Base-by-base conservation (phyloP, 2,329 filamentous ascomycete genomes). In the Orbilia javanica region DNA sequence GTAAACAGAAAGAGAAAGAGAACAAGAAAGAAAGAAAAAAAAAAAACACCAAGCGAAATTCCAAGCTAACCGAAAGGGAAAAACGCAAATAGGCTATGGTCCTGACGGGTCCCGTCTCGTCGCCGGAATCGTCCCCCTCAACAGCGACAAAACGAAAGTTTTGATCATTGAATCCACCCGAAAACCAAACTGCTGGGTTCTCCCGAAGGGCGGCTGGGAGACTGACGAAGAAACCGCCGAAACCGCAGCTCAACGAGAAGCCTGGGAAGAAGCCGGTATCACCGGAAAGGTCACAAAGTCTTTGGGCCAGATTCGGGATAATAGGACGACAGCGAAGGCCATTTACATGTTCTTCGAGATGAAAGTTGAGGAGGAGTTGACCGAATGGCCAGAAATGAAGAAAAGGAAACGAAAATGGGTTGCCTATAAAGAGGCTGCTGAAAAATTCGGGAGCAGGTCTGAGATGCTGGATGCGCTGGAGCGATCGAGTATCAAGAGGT, bases 191-290 rank as follows among this genome's bases (percentile, higher is more conserved):
- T 80, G 81, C 66, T 99, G 96, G 96, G 96, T 99, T 50, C 88
- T 99, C 75, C 96, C 96, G 78, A 99, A 99, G 84, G 96, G 96
- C 83, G 96, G 96, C 78, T 99, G 96, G 94, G 96, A 99, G 85
- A 91, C 90, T 36, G 96, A 99, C 85, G 96, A 99, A 86, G 89
- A 91, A 79, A 96, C 93, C 80, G 90, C 92, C 79, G 89, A 95
- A 84, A 93, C 96, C 72, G 96, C 96, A 70, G 85, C 91, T 87
- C 87, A 67, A 53, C 88, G 96, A 81, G 96, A 99, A 85, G 96
- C 96, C 79, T 98, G 96, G 96, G 96, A 98, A 86, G 96, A 98
- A 86, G 96, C 94, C 48, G 96, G 96, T 82, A 96, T 98, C 82
- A 88, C 92, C 82, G 92, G 95, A 84, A 91, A 89, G 75, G 91